phyloP scores from a whole-genome alignment of 768 basidiomycete species.

The Lactarius hengduanensis region DNA sequence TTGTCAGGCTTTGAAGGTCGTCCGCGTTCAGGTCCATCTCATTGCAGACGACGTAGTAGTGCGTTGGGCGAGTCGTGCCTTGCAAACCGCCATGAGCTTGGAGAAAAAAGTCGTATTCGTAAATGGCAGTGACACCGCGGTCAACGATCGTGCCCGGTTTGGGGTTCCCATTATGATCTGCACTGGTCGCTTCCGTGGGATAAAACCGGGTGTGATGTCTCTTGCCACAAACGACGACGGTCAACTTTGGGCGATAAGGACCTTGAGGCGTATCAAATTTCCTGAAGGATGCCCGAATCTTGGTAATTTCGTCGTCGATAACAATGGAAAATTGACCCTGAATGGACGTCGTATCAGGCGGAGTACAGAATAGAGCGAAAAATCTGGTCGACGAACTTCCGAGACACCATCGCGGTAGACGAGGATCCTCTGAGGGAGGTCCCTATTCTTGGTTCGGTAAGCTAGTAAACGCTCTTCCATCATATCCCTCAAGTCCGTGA shows the following conservation, averaged over 20 bases:
- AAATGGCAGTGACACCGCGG: constrained; percentile 52
- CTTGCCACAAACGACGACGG: constrained; percentile 56
- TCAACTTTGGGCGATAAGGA: constrained; percentile 47
- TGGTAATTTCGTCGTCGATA: constrained; percentile 43
- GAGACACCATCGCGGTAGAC: constrained; percentile 78
- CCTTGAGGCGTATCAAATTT: constrained; percentile 39
- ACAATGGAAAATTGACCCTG: constrained; percentile 52
- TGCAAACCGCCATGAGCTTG: constrained; percentile 52
- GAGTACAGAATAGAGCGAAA: neutral
- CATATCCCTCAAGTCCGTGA: constrained; percentile 48
- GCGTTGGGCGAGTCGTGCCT: constrained; percentile 50
- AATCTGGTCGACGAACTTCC: constrained; percentile 46
- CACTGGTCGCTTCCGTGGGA: constrained; percentile 44
- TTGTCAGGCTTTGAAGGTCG: constrained; percentile 53
- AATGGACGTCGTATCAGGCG: neutral
- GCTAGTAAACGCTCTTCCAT: constrained; percentile 46
- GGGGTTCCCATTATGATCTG: constrained; percentile 50
- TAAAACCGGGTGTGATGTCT: constrained; percentile 59
- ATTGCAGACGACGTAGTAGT: constrained; percentile 56
- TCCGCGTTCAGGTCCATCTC: constrained; percentile 51
- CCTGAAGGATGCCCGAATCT: constrained; percentile 44
- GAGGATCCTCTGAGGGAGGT: constrained; percentile 47
- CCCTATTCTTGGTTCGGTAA: constrained; percentile 39
- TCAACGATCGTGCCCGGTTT: constrained; percentile 55
- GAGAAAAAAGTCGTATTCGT: constrained; percentile 55